phyloP scores from a whole-genome alignment of 164 flowering plant genomes.

The Annona cherimola region DNA sequence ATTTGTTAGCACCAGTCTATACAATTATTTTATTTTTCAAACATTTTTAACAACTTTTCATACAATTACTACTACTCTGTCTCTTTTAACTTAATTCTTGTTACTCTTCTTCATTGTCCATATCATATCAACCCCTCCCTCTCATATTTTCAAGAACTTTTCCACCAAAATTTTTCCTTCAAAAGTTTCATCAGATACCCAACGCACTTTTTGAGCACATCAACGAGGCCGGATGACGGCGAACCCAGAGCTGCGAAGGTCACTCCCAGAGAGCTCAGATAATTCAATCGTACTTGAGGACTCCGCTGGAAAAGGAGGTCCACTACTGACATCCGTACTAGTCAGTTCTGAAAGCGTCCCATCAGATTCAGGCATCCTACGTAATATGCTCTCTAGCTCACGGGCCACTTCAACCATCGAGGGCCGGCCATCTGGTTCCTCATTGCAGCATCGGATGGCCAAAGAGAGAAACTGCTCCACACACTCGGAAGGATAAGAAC shows the following conservation, averaged over 20 bases:
- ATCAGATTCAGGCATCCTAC: slow-evolving; percentile 35
- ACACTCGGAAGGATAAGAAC: slow-evolving; percentile 50
- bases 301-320: slow-evolving; percentile 10
- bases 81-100: no score
- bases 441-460: slow-evolving; percentile 50
- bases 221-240: slow-evolving; percentile 63
- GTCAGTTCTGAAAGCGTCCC: slow-evolving; percentile 18
- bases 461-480: slow-evolving; percentile 40
- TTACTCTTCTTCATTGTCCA: no score
- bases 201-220: slow-evolving; percentile 7
- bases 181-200: no score
- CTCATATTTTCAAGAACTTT: no score
- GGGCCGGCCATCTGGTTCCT: slow-evolving; percentile 45
- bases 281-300: slow-evolving; percentile 24
- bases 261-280: slow-evolving; percentile 58
- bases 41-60: no score
- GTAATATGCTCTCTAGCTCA: slow-evolving; percentile 48
- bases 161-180: no score
- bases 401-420: slow-evolving; percentile 58
- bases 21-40: no score
- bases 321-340: slow-evolving; percentile 11
- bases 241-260: slow-evolving; percentile 59
- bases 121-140: no score
- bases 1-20: no score
- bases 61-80: no score